A percentile compares a stretch with the other conserved stretches of the same genome.
These are phyloP conservation scores for Annulohypoxylon bovei DNA, from an alignment of 495 filamentous ascomycete species.

Conservation along the genomic window DNA sequence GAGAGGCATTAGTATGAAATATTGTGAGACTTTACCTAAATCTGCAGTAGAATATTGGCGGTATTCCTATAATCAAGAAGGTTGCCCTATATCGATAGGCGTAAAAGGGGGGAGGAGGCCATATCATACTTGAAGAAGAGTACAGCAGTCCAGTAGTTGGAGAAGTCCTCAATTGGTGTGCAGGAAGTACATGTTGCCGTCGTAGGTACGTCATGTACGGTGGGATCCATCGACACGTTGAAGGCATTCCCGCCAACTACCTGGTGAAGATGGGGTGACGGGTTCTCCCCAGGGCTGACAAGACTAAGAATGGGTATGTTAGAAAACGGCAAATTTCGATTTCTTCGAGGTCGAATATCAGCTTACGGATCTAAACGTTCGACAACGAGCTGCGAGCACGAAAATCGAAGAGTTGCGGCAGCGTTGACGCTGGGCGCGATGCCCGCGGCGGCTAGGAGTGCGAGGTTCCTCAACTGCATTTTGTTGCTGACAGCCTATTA, in stretches of 20 bases:
- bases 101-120: background rate
- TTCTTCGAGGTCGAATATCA: background rate
- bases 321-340: slow-evolving; percentile 1
- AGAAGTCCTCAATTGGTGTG: slow-evolving; percentile 47
- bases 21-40: background rate
- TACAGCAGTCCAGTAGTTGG: slow-evolving; percentile 56
- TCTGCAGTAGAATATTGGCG: background rate
- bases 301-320: slow-evolving; percentile 38
- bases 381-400: slow-evolving; percentile 56
- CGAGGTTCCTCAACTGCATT: slow-evolving; percentile 40
- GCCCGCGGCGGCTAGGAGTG: slow-evolving; percentile 44
- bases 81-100: background rate
- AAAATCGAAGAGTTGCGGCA: slow-evolving; percentile 54
- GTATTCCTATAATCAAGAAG: background rate
- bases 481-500: slow-evolving; percentile 18
- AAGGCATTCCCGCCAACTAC: slow-evolving; percentile 51
- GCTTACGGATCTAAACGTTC: slow-evolving; percentile 57
- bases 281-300: slow-evolving; percentile 46
- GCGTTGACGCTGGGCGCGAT: slow-evolving; percentile 45
- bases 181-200: slow-evolving; percentile 51
- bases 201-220: slow-evolving; percentile 41
- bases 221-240: slow-evolving; percentile 49
- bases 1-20: slow-evolving; percentile 34
- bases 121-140: slow-evolving; percentile 52
- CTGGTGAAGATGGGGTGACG: slow-evolving; percentile 50